These are phyloP conservation scores for Geranium brycei DNA, from an alignment of 345 rosid genomes.

Conservation along the genomic window DNA sequence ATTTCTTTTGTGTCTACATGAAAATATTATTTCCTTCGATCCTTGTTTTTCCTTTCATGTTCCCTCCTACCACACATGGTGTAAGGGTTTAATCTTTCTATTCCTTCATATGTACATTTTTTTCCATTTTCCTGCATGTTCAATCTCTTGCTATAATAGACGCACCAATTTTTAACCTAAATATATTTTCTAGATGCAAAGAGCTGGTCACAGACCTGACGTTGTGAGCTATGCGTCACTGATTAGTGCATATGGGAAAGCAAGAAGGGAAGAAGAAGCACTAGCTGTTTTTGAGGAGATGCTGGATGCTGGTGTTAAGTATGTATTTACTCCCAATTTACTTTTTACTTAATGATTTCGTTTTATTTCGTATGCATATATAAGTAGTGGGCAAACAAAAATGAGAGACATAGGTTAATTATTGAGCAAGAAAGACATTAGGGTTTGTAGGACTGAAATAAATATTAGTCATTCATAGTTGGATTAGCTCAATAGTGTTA, in stretches of 20 bases:
- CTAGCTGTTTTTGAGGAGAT: constrained; percentile 94
- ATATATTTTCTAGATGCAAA: constrained; percentile 63
- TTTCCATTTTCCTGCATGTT: background rate
- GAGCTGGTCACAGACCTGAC: constrained; percentile 71
- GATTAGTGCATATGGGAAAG: constrained; percentile 85
- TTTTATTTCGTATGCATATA: too few relatives aligned
- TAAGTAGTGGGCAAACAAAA: too few relatives aligned
- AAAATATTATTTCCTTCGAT: too few relatives aligned
- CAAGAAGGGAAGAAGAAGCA: constrained; percentile 95
- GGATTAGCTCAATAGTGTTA: background rate
- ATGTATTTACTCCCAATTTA: constrained; percentile 6
- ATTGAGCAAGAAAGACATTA: too few relatives aligned
- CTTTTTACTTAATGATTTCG: background rate
- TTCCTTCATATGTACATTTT: too few relatives aligned
- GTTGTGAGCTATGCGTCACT: constrained; percentile 90
- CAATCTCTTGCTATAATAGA: background rate
- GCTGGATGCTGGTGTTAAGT: constrained; percentile 96
- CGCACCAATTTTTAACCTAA: constrained; percentile 8
- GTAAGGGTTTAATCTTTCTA: too few relatives aligned
- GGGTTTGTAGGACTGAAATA: background rate
- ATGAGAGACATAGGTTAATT: too few relatives aligned
- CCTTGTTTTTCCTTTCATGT: too few relatives aligned
- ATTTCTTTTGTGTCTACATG: too few relatives aligned
- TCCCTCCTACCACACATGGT: too few relatives aligned
- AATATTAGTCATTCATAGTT: background rate